Evolutionary conservation across 352 stramenopile species (phyloP).

Genomic region (Phytopythium montanum): DNA sequence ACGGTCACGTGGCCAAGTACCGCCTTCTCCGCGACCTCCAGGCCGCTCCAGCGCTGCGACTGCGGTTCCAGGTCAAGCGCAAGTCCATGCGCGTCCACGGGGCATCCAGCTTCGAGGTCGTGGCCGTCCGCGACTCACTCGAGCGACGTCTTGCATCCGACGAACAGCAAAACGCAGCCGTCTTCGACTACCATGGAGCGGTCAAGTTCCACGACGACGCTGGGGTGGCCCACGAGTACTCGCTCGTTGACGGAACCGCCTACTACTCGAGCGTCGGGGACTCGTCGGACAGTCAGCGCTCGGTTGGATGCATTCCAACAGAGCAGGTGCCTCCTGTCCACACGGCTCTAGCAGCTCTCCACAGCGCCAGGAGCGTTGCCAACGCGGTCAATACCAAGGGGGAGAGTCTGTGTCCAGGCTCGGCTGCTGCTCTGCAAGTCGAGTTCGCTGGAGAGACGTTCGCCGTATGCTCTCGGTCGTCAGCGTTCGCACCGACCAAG

Average conservation of each 20-base stretch:
- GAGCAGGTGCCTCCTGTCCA: conserved; percentile 24
- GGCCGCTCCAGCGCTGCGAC: conserved; percentile 17
- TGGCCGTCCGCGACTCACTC: conserved; percentile 6
- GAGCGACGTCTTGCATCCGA: background rate
- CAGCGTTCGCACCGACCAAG: conserved; percentile 6
- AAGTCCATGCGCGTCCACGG: conserved; percentile 33
- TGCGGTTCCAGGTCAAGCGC: conserved; percentile 30
- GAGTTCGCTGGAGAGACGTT: conserved; percentile 40
- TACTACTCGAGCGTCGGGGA: conserved; percentile 21
- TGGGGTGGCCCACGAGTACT: conserved; percentile 28
- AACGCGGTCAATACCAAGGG: conserved; percentile 9
- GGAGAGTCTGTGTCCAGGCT: conserved; percentile 12
- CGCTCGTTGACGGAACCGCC: conserved; percentile 26
- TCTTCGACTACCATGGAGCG: conserved; percentile 31
- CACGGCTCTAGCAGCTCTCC: conserved; percentile 23
- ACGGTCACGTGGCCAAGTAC: conserved; percentile 37
- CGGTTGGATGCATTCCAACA: conserved; percentile 23
- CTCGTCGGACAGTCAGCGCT: background rate
- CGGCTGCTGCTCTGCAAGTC: conserved; percentile 22
- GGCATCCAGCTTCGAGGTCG: conserved; percentile 20
- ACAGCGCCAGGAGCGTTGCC: conserved; percentile 12
- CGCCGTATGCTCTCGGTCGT: conserved; percentile 25
- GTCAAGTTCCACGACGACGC: conserved; percentile 20
- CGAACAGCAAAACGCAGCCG: background rate
- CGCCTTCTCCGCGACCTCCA: conserved; percentile 33